Evolutionary conservation across 73 alveolate genomes (phyloP).

Genomic region (Tetrahymena malaccensis): DNA sequence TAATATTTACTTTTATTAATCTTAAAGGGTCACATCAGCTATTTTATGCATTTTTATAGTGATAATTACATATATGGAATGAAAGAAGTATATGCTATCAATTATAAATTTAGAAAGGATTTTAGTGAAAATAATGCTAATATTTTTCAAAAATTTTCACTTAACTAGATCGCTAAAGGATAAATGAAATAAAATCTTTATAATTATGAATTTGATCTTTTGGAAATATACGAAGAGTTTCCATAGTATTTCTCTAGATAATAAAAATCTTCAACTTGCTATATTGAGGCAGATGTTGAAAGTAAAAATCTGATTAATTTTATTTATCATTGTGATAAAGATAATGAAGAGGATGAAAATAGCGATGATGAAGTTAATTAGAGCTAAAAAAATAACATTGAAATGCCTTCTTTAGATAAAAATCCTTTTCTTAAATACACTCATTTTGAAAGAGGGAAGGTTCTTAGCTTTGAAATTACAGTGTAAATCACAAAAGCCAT

Average conservation of each 20-base stretch:
- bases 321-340: conserved; percentile 1
- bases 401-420: background rate
- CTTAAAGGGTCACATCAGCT: conserved; percentile 5
- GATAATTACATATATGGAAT: conserved; percentile 21
- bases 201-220: background rate
- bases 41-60: conserved; percentile 26
- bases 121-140: background rate
- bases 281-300: background rate
- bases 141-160: background rate
- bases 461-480: background rate
- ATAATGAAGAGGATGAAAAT: background rate
- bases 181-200: background rate
- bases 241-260: background rate
- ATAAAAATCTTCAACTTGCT: background rate
- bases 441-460: background rate
- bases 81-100: background rate
- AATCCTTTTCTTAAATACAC: background rate
- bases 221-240: background rate
- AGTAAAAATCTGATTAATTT: background rate
- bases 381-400: background rate
- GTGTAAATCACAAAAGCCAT: conserved; percentile 16
- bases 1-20: background rate
- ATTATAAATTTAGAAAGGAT: conserved; percentile 3
- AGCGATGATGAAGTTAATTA: background rate
- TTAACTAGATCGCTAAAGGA: background rate